Conservation (phyloP, 108 stramenopile genomes). For the Stephanodiscus minutulus region DNA sequence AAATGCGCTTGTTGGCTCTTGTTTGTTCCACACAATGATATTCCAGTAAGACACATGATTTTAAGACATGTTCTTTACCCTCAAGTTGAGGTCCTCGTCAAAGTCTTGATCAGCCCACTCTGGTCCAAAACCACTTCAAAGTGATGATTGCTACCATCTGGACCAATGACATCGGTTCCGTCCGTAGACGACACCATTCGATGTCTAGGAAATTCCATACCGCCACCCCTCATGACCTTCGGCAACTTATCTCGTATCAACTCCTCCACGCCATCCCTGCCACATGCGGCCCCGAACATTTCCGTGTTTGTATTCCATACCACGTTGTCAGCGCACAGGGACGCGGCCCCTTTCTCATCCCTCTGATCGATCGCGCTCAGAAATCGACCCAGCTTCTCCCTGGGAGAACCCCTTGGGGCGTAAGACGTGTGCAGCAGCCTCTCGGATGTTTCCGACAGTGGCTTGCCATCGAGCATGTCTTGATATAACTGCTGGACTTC, state of each 20-base stretch:
- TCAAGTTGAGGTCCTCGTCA: constrained; percentile 26
- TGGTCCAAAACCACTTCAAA: constrained; percentile 31
- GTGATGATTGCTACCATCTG: constrained; percentile 18
- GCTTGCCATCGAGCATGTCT: constrained; percentile 30
- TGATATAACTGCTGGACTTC: constrained; percentile 48
- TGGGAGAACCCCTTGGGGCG: constrained; percentile 20
- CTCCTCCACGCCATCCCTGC: constrained; percentile 16
- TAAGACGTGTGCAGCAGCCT: constrained; percentile 47
- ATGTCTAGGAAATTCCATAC: constrained; percentile 30
- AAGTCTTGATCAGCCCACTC: constrained; percentile 25
- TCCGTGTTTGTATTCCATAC: constrained; percentile 34
- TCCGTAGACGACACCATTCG: constrained; percentile 12
- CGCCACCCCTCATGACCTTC: constrained; percentile 7
- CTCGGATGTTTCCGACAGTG: constrained; percentile 44
- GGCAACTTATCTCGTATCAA: constrained; percentile 27
- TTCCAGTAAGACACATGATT: too few species aligned
- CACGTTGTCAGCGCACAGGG: constrained; percentile 19
- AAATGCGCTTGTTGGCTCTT: too few species aligned
- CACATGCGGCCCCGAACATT: constrained; percentile 15
- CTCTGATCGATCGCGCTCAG: constrained; percentile 36
- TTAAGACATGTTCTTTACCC: too few species aligned
- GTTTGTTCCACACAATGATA: too few species aligned
- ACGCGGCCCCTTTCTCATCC: constrained; percentile 25
- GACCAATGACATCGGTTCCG: constrained; percentile 30
- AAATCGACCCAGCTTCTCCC: constrained; percentile 32